A percentile compares a stretch with the other conserved stretches of the same genome.
Evolutionary conservation across 2,329 filamentous ascomycete genomes (phyloP).

Genomic region (Fusarium algeriense): DNA sequence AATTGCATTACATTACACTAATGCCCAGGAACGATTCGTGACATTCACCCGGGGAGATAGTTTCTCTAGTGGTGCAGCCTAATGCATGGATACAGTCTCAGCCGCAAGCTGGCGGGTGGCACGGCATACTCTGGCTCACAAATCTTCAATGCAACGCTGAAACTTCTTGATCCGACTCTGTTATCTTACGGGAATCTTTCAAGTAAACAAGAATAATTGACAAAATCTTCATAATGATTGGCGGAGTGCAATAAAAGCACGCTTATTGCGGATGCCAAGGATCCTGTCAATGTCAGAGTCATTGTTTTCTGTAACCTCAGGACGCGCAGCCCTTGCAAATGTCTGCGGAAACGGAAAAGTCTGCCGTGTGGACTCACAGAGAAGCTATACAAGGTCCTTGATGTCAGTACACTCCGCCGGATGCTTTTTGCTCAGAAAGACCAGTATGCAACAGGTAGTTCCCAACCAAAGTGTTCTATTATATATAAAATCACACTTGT

Average conservation of each 20-base stretch:
- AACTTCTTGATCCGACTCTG: background rate
- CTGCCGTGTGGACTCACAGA: no score
- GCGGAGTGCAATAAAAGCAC: background rate
- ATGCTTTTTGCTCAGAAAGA: background rate
- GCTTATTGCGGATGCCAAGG: background rate
- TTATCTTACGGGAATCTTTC: background rate
- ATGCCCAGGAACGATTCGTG: background rate
- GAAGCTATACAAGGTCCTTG: background rate
- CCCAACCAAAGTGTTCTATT: background rate
- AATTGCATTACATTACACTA: background rate
- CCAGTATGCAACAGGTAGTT: fast-evolving
- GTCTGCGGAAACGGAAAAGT: background rate
- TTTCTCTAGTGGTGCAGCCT: background rate
- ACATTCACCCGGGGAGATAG: background rate
- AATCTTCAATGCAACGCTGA: background rate
- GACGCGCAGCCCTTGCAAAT: background rate
- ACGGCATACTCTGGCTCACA: background rate
- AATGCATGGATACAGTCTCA: background rate
- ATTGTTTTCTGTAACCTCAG: no score
- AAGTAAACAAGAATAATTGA: background rate
- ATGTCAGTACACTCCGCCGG: background rate
- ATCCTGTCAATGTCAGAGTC: background rate
- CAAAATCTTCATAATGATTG: background rate
- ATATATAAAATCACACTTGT: background rate
- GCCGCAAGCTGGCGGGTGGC: background rate